phyloP scores from a whole-genome alignment of 2,329 filamentous ascomycete species.

The Achaetomium macrosporum region DNA sequence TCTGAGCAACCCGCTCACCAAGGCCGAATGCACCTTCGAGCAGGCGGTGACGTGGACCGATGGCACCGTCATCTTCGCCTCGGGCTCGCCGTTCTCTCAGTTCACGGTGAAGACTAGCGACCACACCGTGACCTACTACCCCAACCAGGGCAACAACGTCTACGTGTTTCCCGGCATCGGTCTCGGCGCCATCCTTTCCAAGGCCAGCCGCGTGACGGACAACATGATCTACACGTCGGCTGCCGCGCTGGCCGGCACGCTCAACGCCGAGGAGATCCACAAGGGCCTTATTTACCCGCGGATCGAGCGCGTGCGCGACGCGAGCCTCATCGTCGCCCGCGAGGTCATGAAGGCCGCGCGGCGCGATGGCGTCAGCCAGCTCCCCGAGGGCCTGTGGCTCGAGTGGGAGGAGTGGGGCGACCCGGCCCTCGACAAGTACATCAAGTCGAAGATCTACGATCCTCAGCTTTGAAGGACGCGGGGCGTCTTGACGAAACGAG shows the following conservation, averaged over 20 bases:
- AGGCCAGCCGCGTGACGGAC: slow-evolving; percentile 80
- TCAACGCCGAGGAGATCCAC: slow-evolving; percentile 75
- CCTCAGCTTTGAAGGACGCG: slow-evolving; percentile 31
- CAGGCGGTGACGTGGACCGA: slow-evolving; percentile 88
- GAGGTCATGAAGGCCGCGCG: slow-evolving; percentile 93
- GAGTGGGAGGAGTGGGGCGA: slow-evolving; percentile 70
- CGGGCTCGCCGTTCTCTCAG: slow-evolving; percentile 82
- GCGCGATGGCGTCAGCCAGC: slow-evolving; percentile 65
- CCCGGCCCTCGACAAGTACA: slow-evolving; percentile 53
- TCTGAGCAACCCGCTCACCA: slow-evolving; percentile 90
- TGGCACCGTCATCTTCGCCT: slow-evolving; percentile 87
- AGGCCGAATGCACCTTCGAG: slow-evolving; percentile 97
- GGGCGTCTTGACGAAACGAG: neutral
- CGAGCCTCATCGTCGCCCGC: slow-evolving; percentile 77
- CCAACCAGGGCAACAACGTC: slow-evolving; percentile 78
- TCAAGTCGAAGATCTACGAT: slow-evolving; percentile 57
- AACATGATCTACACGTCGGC: slow-evolving; percentile 96
- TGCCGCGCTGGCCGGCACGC: slow-evolving; percentile 67
- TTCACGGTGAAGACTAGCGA: slow-evolving; percentile 59
- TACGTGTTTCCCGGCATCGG: slow-evolving; percentile 98
- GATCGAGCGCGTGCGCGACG: slow-evolving; percentile 86
- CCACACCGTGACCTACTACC: slow-evolving; percentile 61
- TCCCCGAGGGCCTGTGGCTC: slow-evolving; percentile 63
- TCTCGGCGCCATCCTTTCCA: slow-evolving; percentile 85
- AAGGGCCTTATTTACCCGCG: slow-evolving; percentile 85